phyloP scores from a whole-genome alignment of 805 yeast species.

The Hanseniaspora meyeri region DNA sequence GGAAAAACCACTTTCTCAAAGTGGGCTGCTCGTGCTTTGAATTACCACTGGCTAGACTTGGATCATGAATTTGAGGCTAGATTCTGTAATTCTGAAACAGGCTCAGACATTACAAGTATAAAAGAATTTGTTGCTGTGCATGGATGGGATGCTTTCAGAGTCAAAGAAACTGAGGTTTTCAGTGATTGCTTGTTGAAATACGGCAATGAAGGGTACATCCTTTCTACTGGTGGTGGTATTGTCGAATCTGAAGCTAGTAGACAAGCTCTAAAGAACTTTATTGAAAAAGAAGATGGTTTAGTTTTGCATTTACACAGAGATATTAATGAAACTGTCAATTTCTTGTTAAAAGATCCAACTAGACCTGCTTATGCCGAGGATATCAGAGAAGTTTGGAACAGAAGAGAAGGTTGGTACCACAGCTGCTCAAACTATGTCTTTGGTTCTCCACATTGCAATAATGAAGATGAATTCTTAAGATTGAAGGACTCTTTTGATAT shows the following conservation, averaged over 20 bases:
- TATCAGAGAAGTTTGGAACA: constrained; percentile 67
- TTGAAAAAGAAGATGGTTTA: constrained; percentile 45
- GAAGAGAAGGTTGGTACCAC: constrained; percentile 67
- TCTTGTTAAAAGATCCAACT: constrained; percentile 62
- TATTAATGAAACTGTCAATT: constrained; percentile 62
- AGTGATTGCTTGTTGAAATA: constrained; percentile 31
- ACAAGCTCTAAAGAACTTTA: constrained; percentile 43
- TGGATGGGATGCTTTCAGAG: constrained; percentile 86
- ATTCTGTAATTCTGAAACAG: constrained; percentile 24
- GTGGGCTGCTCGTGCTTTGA: constrained; percentile 61
- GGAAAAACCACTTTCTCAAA: constrained; percentile 81
- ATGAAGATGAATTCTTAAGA: constrained; percentile 39
- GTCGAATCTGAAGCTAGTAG: constrained; percentile 70
- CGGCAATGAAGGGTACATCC: constrained; percentile 44
- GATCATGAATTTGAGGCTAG: constrained; percentile 58
- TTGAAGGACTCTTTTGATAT: constrained; percentile 48
- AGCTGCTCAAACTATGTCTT: constrained; percentile 69
- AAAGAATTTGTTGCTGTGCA: constrained; percentile 46
- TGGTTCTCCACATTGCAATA: constrained; percentile 60
- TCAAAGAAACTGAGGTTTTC: constrained; percentile 47
- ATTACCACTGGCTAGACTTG: constrained; percentile 58
- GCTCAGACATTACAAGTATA: constrained; percentile 32
- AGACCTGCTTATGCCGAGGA: constrained; percentile 83
- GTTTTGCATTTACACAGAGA: constrained; percentile 88
- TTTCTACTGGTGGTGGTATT: constrained; percentile 95